These are phyloP conservation scores for Anaeromyces robustus DNA, from an alignment of 192 early-diverging fungal genomes.

Conservation along the genomic window DNA sequence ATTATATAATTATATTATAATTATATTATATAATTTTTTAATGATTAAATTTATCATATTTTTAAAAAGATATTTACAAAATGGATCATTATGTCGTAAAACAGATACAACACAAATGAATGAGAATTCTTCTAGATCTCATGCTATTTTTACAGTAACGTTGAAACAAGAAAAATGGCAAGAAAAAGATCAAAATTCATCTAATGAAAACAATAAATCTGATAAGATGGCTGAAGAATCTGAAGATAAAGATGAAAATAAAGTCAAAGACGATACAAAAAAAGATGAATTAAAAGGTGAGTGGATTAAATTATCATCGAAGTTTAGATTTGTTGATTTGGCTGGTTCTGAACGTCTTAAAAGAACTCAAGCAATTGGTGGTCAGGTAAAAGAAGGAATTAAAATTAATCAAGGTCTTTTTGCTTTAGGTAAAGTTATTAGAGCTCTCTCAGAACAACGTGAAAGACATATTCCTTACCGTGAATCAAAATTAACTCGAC, in stretches of 20 bases:
- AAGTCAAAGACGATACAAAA: background rate
- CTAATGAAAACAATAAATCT: background rate
- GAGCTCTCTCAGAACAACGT: slow-evolving; percentile 65
- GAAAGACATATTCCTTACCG: slow-evolving; percentile 77
- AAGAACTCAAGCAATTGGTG: slow-evolving; percentile 80
- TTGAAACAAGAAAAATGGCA: slow-evolving; percentile 52
- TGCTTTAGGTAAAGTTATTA: slow-evolving; percentile 95
- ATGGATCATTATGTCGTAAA: slow-evolving; percentile 64
- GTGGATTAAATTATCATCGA: slow-evolving; percentile 32
- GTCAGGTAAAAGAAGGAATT: slow-evolving; percentile 88
- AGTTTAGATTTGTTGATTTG: slow-evolving; percentile 98
- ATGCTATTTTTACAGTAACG: slow-evolving; percentile 90
- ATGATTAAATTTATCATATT: too few relatives aligned
- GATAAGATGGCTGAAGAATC: background rate
- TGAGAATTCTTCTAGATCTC: slow-evolving; percentile 79
- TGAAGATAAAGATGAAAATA: background rate
- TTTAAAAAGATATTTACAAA: slow-evolving; percentile 25
- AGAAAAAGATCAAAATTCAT: background rate
- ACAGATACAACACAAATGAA: slow-evolving; percentile 98
- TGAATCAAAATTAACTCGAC: slow-evolving; percentile 88
- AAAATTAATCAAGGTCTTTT: slow-evolving; percentile 90
- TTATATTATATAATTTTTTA: too few relatives aligned
- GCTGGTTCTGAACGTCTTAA: slow-evolving; percentile 92
- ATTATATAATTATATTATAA: too few relatives aligned
- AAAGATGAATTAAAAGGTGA: background rate